A percentile compares a stretch with the other conserved stretches of the same genome.
Evolutionary conservation across 148 eudicot species (phyloP).

Genomic region (Polygonum aviculare): DNA sequence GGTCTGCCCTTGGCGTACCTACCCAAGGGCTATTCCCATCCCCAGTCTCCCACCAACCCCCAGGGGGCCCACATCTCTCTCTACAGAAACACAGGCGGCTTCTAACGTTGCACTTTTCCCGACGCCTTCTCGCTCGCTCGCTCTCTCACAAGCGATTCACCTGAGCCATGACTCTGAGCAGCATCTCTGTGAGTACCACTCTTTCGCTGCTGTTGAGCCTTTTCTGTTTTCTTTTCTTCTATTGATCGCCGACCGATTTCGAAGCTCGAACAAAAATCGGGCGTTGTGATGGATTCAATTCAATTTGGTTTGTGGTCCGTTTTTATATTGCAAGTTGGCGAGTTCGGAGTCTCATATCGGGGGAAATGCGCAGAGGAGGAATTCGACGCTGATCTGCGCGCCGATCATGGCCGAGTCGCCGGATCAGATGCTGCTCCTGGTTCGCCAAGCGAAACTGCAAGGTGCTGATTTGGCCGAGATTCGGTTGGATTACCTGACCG

Average conservation of each 20-base stretch:
- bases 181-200: conserved; percentile 3
- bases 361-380: conserved; percentile 5
- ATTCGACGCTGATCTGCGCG: conserved; percentile 56
- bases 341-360: conserved; percentile 5
- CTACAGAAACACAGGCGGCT: not conserved
- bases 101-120: not conserved
- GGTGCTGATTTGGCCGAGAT: conserved; percentile 85
- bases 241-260: too few species aligned
- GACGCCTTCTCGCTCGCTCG: not conserved
- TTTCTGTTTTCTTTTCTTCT: not conserved
- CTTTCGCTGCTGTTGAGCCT: not conserved
- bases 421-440: conserved; percentile 40
- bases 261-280: not conserved
- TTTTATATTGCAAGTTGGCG: conserved; percentile 4
- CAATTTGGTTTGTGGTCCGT: not conserved
- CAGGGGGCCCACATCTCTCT: not conserved
- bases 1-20: not conserved
- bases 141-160: too few species aligned
- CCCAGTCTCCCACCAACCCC: not conserved
- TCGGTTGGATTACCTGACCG: conserved; percentile 65
- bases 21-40: not conserved
- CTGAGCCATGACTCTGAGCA: conserved; percentile 1
- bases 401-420: conserved; percentile 66
- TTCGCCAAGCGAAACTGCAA: conserved; percentile 40
- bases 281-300: too few species aligned